Conservation (phyloP, 192 early-diverging fungal species). For the Backusella macrospora region DNA sequence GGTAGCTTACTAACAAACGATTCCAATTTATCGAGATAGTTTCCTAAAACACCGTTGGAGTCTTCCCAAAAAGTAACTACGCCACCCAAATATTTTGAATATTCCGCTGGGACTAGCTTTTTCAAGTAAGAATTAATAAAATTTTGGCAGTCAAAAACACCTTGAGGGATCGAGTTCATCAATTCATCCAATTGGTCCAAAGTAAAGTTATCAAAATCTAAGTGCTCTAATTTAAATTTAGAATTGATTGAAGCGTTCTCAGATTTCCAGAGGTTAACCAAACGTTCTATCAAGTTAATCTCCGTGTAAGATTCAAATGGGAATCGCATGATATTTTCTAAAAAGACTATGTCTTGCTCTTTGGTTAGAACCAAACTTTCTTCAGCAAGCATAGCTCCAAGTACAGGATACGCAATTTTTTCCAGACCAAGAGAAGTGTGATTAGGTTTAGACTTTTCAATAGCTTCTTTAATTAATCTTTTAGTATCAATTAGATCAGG, state of each 20-base stretch:
- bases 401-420: background rate
- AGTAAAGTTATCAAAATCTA: constrained; percentile 10
- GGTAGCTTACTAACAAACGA: constrained; percentile 11
- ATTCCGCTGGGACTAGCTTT: constrained; percentile 10
- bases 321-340: background rate
- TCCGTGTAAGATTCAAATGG: background rate
- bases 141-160: background rate
- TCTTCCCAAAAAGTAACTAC: constrained; percentile 17
- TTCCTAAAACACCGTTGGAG: background rate
- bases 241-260: background rate
- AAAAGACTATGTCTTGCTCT: background rate
- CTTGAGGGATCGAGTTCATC: constrained; percentile 12
- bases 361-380: background rate
- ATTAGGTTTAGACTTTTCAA: background rate
- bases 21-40: background rate
- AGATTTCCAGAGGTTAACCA: background rate
- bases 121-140: constrained; percentile 20
- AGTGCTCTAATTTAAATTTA: background rate
- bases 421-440: background rate
- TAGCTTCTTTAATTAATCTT: background rate
- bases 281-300: background rate
- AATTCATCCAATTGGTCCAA: constrained; percentile 21
- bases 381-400: background rate
- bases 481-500: constrained; percentile 8
- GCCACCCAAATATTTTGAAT: background rate